Base-by-base conservation (phyloP, 2,329 filamentous ascomycete genomes). In the Epichloe sylvatica region DNA sequence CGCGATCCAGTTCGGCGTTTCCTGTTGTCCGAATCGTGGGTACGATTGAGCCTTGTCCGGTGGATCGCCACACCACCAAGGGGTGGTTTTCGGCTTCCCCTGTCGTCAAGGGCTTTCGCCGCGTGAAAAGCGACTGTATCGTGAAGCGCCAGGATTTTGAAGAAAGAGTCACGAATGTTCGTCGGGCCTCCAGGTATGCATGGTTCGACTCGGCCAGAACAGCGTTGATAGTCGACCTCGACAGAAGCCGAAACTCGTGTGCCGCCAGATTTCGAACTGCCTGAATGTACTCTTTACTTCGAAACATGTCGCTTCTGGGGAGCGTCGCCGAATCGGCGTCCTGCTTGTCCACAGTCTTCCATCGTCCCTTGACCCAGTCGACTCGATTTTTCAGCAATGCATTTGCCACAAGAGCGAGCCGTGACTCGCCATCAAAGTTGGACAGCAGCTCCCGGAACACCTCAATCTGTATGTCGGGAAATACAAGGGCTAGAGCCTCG, bases 151-250 rank as follows among this genome's bases (percentile, higher is more conserved):
- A 92, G 35, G 86, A 87, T 62, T 81, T 85, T 43, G 78, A 77
- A 6, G 82, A 81, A 12, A 91, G 66, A 1, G 74, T 75, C 48
- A 85, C 76, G 13, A 92, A 75, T 2, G 82, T 85, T 15, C 76
- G 77, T 36, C 86, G 76, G 12, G 84, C 81, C 33, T 82, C 76
- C 21, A 83, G 78, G 59, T 91, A 92, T 8, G 82, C 84, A 65
- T 86, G 81, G 66, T 92, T 92, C 60, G 77, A 80, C 64, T 92
- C 86, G 46, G 85, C 86, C 45, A 92, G 74, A 7, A 92, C 85
- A 8, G 83, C 86, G 60, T 82, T 80, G 65, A 91, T 84, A 4
- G 84, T 81, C 1, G 84, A 86, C 51, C 78, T 77, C 12, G 83
- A 81, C 40, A 91, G 68, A 19, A 81, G 83, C 58, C 80, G 83